Evolutionary conservation across 371 early-diverging fungal species (phyloP), one percentile per base, ranked within the genome.

Genomic region (Entomophthora muscae): DNA sequence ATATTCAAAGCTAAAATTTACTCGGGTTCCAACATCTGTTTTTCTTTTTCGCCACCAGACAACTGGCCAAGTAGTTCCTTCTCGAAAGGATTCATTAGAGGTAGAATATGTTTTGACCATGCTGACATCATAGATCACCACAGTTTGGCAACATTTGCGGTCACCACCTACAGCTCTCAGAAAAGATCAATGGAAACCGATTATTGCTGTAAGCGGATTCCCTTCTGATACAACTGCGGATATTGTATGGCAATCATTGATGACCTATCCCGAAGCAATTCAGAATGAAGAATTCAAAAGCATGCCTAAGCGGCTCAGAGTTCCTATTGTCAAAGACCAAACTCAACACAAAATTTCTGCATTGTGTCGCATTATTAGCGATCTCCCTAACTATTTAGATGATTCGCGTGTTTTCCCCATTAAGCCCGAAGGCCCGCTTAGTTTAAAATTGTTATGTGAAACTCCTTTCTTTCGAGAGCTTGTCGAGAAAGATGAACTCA

Each of bases 101-200:
- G 61, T 61, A 61, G 2, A 13, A 21, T 28, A n/a, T 21, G 31
- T 32, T 61, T 21, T 42, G 21, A 3, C 21, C 7, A 28, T 42
- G 23, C 28, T 24, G 10, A 33, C 17, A 32, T 21, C 31, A 22
- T 24, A 61, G 61, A n/a, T 61, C 31, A 26, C 31, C 31, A 30
- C 10, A 24, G 61, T 61, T 42, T 61, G 61, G 61, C 26, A 61
- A 7, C 61, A 61, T 51, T 22, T 61, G 21, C 26, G 42, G 42
- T 17, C 26, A 24, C 61, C 61, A 22, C 33, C 42, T 21, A 29
- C 52, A 1, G 42, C 17, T 21, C 17, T 62, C 10, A 10, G 62
- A n/a, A 62, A 62, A 29, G 62, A 62, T 53, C 62, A 62, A 10
- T 62, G 62, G 62, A 62, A 62, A 53, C 62, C 62, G 2, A 62